These are phyloP conservation scores for Malassezia cuniculi DNA, from an alignment of 1,284 basidiomycete genomes.

Conservation along the genomic window DNA sequence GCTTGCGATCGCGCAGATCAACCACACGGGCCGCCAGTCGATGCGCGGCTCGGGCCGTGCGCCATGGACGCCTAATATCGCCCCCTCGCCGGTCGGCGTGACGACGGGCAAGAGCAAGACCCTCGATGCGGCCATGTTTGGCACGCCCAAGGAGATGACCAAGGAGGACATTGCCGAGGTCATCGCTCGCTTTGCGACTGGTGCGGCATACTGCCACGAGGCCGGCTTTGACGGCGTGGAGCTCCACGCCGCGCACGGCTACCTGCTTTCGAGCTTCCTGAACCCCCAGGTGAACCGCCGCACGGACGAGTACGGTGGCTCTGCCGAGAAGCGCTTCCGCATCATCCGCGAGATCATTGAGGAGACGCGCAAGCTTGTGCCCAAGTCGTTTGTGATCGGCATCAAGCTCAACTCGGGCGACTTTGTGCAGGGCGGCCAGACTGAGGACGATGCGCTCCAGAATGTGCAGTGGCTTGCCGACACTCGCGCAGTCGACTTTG, in stretches of 20 bases:
- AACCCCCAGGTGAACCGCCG: slow-evolving; percentile 62
- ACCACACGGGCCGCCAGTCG: slow-evolving; percentile 75
- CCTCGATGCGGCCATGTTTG: slow-evolving; percentile 47
- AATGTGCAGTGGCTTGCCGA: slow-evolving; percentile 57
- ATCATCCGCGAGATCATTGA: slow-evolving; percentile 58
- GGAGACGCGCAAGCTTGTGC: slow-evolving; percentile 54
- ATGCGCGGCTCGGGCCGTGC: slow-evolving; percentile 57
- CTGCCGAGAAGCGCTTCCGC: slow-evolving; percentile 43
- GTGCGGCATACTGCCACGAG: slow-evolving; percentile 56
- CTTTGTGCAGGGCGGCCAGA: slow-evolving; percentile 53
- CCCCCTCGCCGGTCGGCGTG: slow-evolving; percentile 59
- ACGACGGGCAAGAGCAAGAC: slow-evolving; percentile 39
- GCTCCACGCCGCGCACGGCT: slow-evolving; percentile 73
- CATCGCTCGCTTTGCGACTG: slow-evolving; percentile 58
- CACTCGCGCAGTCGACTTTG: slow-evolving; percentile 61
- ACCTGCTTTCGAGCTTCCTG: slow-evolving; percentile 72
- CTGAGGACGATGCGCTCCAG: slow-evolving; percentile 52
- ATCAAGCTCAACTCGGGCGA: slow-evolving; percentile 75
- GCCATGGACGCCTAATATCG: slow-evolving; percentile 55
- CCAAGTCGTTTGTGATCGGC: slow-evolving; percentile 59
- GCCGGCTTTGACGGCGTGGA: slow-evolving; percentile 81
- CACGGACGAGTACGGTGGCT: slow-evolving; percentile 53
- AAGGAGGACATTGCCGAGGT: slow-evolving; percentile 54
- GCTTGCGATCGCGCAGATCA: slow-evolving; percentile 59
- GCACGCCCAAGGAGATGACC: slow-evolving; percentile 50